Conservation (phyloP, 495 filamentous ascomycete genomes). For the Durotheca rogersii region DNA sequence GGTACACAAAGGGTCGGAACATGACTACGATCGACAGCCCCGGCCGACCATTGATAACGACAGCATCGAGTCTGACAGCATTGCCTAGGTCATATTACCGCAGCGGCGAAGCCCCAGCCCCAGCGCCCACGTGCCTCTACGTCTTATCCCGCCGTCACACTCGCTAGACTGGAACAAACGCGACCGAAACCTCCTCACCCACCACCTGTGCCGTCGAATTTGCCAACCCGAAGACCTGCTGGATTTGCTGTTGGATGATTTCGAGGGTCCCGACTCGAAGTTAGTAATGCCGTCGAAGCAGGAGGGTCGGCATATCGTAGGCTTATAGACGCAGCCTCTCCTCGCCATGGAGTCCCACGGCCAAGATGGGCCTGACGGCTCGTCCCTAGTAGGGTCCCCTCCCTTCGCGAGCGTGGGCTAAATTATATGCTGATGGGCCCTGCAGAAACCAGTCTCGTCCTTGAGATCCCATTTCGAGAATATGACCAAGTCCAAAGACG, state of each 20-base stretch:
- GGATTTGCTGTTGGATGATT: constrained; percentile 13
- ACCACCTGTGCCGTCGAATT: constrained; percentile 1
- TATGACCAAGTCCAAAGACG: constrained; percentile 60
- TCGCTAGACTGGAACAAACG: constrained; percentile 2
- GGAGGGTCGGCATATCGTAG: constrained; percentile 25
- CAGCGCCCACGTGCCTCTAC: constrained; percentile 17
- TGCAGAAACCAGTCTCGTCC: constrained; percentile 80
- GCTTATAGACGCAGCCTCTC: constrained; percentile 33
- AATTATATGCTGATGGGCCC: constrained; percentile 29
- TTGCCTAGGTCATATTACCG: constrained; percentile 13
- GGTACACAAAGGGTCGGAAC: constrained; percentile 2
- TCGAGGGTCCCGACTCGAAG: constrained; percentile 5
- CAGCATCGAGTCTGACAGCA: constrained; percentile 18
- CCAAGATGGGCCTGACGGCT: constrained; percentile 54
- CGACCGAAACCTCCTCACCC: not conserved
- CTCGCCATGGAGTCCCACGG: constrained; percentile 44
- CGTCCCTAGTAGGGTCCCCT: constrained; percentile 55
- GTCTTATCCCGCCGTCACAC: not conserved
- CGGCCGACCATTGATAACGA: constrained; percentile 14
- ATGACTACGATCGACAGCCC: constrained; percentile 18
- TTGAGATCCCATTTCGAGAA: constrained; percentile 91
- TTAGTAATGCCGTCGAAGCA: constrained; percentile 32
- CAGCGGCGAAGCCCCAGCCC: not conserved
- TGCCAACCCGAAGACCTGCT: not conserved
- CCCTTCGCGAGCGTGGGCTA: not conserved